Evolutionary conservation across 345 rosid genomes (phyloP).

Genomic region (Dipteronia sinensis): DNA sequence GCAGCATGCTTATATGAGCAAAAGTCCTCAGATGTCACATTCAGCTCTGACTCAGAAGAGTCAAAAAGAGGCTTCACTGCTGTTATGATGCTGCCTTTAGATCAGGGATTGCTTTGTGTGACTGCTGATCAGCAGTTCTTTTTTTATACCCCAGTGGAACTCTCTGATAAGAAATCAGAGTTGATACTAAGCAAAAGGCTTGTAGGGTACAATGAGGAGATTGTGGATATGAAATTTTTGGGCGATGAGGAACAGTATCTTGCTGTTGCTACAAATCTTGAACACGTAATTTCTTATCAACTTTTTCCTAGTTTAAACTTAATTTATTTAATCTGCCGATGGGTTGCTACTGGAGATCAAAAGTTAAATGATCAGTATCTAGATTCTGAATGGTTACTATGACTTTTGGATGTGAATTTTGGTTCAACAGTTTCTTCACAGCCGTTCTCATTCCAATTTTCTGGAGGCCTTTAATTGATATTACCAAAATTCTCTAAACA

Average conservation of each 20-base stretch:
- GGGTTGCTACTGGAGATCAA: neutral
- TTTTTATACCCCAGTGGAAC: conserved; percentile 49
- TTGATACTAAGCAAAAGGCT: conserved; percentile 67
- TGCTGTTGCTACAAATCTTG: conserved; percentile 94
- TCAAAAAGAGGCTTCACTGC: conserved; percentile 75
- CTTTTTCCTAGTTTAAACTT: neutral
- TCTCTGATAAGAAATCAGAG: conserved; percentile 44
- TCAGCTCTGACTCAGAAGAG: conserved; percentile 54
- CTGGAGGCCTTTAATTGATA: neutral
- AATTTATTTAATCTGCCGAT: conserved; percentile 8
- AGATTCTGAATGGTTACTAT: neutral
- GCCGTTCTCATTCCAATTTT: neutral
- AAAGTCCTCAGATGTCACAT: conserved; percentile 72
- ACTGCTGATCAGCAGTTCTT: conserved; percentile 95
- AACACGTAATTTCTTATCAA: conserved; percentile 55
- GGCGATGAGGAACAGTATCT: conserved; percentile 86
- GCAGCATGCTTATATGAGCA: conserved; percentile 80
- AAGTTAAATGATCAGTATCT: neutral
- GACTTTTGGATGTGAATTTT: neutral
- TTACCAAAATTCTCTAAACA: neutral
- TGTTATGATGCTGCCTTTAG: conserved; percentile 65
- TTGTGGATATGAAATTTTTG: conserved; percentile 86
- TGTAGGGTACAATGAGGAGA: conserved; percentile 93
- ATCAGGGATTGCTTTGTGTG: conserved; percentile 84
- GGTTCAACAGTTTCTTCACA: neutral